Evolutionary conservation across 257 asterid genomes (phyloP).

Genomic region (Solanum pimpinellifolium): DNA sequence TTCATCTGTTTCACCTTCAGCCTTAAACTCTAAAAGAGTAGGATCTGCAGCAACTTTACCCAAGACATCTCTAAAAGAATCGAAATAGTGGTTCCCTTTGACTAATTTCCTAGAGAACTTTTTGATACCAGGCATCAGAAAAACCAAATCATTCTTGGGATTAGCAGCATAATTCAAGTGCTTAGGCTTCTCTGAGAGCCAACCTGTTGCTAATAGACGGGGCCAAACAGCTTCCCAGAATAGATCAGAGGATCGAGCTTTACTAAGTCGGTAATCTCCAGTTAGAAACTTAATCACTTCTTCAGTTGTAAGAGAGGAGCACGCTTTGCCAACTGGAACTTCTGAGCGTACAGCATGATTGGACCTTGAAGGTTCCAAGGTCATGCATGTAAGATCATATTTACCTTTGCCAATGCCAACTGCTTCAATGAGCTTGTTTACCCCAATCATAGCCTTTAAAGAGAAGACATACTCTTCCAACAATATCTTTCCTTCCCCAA

Average conservation of each 20-base stretch:
- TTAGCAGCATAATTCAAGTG: constrained; percentile 22
- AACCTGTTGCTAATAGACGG: constrained; percentile 74
- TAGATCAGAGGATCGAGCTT: constrained; percentile 61
- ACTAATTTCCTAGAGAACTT: constrained; percentile 50
- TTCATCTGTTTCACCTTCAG: constrained; percentile 13
- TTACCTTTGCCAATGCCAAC: constrained; percentile 53
- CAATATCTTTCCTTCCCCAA: constrained; percentile 36
- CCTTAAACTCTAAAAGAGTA: constrained; percentile 35
- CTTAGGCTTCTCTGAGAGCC: constrained; percentile 68
- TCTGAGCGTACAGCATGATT: constrained; percentile 41
- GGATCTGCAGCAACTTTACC: constrained; percentile 60
- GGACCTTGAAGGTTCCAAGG: constrained; percentile 35
- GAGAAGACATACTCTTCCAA: constrained; percentile 44
- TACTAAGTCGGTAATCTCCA: constrained; percentile 72
- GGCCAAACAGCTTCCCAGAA: constrained; percentile 99
- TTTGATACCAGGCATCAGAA: constrained; percentile 52
- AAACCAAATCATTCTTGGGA: constrained; percentile 40
- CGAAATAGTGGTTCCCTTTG: constrained; percentile 64
- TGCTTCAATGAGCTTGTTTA: constrained; percentile 44
- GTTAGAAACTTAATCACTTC: constrained; percentile 55
- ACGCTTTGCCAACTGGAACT: constrained; percentile 68
- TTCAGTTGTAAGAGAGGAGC: constrained; percentile 40
- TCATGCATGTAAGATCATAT: constrained; percentile 46
- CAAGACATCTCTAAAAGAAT: constrained; percentile 55
- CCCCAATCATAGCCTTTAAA: constrained; percentile 51